phyloP scores from a whole-genome alignment of 2,329 filamentous ascomycete genomes.

The Penicillium janthinellum region DNA sequence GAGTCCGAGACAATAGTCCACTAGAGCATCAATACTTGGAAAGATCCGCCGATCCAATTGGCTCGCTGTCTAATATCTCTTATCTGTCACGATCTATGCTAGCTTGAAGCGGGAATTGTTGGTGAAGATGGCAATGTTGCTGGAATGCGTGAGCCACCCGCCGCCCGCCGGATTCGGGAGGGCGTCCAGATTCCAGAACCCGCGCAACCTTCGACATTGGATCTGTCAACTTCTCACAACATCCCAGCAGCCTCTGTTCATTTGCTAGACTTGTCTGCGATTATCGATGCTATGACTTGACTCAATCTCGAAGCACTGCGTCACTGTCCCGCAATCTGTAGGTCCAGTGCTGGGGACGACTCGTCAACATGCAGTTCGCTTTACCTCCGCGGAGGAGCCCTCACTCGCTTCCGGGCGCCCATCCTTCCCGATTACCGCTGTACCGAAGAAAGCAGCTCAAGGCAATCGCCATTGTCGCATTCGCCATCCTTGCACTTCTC shows the following conservation, averaged over 20 bases:
- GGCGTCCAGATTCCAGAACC: slow-evolving; percentile 9
- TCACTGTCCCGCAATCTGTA: slow-evolving; percentile 15
- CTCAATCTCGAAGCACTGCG: not conserved
- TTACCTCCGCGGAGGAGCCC: slow-evolving; percentile 84
- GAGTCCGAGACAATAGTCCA: not conserved
- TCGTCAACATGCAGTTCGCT: slow-evolving; percentile 75
- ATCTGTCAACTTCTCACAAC: slow-evolving; percentile 1
- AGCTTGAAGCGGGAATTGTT: slow-evolving; percentile 11
- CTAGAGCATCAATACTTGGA: not conserved
- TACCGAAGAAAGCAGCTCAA: slow-evolving; percentile 65
- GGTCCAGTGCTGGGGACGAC: slow-evolving; percentile 24
- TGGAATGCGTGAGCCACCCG: slow-evolving; percentile 20
- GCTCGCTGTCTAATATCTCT: not conserved
- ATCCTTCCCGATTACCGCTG: slow-evolving; percentile 40
- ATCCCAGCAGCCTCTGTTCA: not conserved
- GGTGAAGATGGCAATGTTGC: not conserved
- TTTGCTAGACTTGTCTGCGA: not conserved
- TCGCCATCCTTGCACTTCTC: slow-evolving; percentile 61
- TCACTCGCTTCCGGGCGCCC: slow-evolving; percentile 70
- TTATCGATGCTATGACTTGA: slow-evolving; percentile 16
- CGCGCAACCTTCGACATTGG: slow-evolving; percentile 2
- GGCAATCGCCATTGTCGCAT: slow-evolving; percentile 56
- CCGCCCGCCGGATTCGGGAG: slow-evolving; percentile 18
- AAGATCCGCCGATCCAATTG: not conserved
- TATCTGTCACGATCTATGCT: slow-evolving; percentile 5